Evolutionary conservation across 2,329 filamentous ascomycete genomes (phyloP).

Genomic region (Nothomitra cinnamomea): DNA sequence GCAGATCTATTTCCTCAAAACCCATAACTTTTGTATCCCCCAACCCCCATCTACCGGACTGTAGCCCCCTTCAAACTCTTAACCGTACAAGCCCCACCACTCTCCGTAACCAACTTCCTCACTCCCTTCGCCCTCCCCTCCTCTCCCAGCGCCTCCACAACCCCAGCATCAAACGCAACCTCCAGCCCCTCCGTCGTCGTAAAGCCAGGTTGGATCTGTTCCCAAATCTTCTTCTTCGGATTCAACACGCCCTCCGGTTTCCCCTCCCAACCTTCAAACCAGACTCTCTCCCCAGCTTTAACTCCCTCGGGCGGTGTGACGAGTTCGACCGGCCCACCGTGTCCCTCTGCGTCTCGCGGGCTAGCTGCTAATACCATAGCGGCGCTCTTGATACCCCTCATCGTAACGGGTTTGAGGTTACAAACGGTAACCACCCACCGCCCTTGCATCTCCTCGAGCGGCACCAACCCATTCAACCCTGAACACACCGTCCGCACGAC

Average conservation of each 20-base stretch:
- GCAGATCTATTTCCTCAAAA: too few relatives aligned
- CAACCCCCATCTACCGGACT: constrained; percentile 44
- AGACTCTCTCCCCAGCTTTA: constrained; percentile 72
- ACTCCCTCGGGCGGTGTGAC: constrained; percentile 66
- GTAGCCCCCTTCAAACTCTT: constrained; percentile 62
- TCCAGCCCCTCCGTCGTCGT: constrained; percentile 68
- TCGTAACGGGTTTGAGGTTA: constrained; percentile 98
- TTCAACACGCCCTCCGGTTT: constrained; percentile 88
- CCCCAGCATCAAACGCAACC: constrained; percentile 70
- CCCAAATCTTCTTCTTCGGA: constrained; percentile 99
- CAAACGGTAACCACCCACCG: constrained; percentile 91
- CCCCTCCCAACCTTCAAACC: constrained; percentile 86
- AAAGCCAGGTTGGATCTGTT: constrained; percentile 90
- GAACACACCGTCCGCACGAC: constrained; percentile 92
- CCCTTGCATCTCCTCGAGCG: constrained; percentile 89
- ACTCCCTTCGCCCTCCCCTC: constrained; percentile 34
- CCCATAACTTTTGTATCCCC: not conserved
- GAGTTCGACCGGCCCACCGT: constrained; percentile 83
- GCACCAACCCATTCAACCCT: constrained; percentile 81
- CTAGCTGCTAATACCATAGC: constrained; percentile 95
- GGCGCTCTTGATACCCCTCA: constrained; percentile 69
- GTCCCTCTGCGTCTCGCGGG: constrained; percentile 55
- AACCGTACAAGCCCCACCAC: constrained; percentile 68
- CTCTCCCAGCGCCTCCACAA: constrained; percentile 43
- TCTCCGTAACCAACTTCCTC: constrained; percentile 54